Evolutionary conservation across 148 eudicot species (phyloP).

Genomic region (Arctostaphylos glauca): DNA sequence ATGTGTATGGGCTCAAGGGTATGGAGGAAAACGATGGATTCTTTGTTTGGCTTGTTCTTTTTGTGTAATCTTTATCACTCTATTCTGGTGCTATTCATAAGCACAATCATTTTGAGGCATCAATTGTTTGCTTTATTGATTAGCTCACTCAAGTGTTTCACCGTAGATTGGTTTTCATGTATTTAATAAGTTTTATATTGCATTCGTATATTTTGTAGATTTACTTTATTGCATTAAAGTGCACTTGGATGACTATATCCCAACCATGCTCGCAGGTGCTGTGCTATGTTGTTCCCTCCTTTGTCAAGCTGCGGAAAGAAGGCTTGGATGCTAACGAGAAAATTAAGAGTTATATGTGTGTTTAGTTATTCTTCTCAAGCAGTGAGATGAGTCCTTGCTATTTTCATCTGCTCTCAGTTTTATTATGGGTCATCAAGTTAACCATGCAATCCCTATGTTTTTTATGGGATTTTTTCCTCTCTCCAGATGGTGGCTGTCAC

Average conservation of each 20-base stretch:
- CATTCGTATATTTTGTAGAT: neutral
- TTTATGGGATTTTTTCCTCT: neutral
- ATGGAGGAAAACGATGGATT: neutral
- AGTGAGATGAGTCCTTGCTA: slow-evolving; percentile 39
- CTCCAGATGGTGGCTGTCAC: slow-evolving; percentile 93
- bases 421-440: slow-evolving; percentile 5
- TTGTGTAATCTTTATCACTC: neutral
- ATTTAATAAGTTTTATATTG: neutral
- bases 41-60: neutral
- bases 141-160: neutral
- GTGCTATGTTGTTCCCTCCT: slow-evolving; percentile 79
- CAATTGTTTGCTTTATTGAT: neutral
- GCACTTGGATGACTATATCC: neutral
- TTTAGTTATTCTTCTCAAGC: slow-evolving; percentile 47
- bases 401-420: slow-evolving; percentile 9
- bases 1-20: no score
- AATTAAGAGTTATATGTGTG: slow-evolving; percentile 97
- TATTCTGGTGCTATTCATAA: neutral
- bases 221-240: neutral
- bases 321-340: slow-evolving; percentile 96
- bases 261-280: slow-evolving; percentile 55
- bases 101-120: neutral
- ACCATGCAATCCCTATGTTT: slow-evolving; percentile 20
- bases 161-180: neutral
- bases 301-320: slow-evolving; percentile 97